Conservation (phyloP, 2,329 filamentous ascomycete genomes). For the Biscogniauxia marginata region DNA sequence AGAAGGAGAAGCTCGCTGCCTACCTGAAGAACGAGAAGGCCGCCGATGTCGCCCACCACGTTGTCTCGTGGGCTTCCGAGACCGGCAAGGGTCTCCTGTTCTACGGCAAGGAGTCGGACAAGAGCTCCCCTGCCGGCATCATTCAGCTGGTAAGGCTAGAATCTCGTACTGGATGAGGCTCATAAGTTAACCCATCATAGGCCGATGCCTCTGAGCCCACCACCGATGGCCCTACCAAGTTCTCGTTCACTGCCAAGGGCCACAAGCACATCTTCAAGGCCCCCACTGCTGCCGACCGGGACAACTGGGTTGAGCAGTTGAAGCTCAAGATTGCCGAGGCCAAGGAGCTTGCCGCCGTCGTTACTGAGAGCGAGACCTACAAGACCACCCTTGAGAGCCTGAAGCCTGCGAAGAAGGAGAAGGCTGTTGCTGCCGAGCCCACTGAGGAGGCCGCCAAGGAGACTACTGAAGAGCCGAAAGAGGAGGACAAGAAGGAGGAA, state of each 20-base stretch:
- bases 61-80: conserved; percentile 85
- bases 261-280: conserved; percentile 97
- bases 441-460: conserved; percentile 34
- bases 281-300: conserved; percentile 69
- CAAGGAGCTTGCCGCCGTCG: conserved; percentile 71
- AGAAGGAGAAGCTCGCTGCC: conserved; percentile 68
- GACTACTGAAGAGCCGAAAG: conserved; percentile 32
- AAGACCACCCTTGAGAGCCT: conserved; percentile 78
- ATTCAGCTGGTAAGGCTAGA: conserved; percentile 74
- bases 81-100: conserved; percentile 95
- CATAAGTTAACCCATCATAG: conserved; percentile 34
- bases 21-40: conserved; percentile 91
- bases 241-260: conserved; percentile 79
- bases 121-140: conserved; percentile 75
- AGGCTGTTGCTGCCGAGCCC: conserved; percentile 39
- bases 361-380: conserved; percentile 81
- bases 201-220: conserved; percentile 67
- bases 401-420: conserved; percentile 53
- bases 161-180: conserved; percentile 18
- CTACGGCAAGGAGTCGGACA: conserved; percentile 83
- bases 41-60: conserved; percentile 69
- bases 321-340: conserved; percentile 82
- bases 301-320: conserved; percentile 86
- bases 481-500: conserved; percentile 38
- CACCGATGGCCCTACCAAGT: conserved; percentile 75